Evolutionary conservation across 345 rosid species (phyloP), one percentile per base, ranked within the genome.

Genomic region (Moricandia moricandioides): DNA sequence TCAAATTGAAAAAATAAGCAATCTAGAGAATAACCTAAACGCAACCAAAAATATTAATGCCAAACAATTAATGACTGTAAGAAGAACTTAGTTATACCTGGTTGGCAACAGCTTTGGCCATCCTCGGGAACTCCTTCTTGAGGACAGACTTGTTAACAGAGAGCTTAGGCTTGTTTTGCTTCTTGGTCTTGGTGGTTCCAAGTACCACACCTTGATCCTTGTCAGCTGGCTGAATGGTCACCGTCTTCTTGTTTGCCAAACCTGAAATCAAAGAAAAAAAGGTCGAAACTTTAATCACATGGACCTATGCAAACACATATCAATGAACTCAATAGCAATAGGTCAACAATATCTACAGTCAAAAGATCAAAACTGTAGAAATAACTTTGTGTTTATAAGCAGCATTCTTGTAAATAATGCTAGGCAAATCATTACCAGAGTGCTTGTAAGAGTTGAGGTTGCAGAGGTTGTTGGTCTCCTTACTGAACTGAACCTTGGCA

Each of bases 371-470:
- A 43, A 57, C 71, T 52, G 24, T 0, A 52, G 24, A 0, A 71
- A 0, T 8, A 4, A 26, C 39, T 51, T 51, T 52, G 29, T 63
- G n/a, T 64, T 26, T 10, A 29, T 35, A 11, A 35, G 40, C 34
- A 71, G 7, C 24, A 47, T 12, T 69, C 11, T 3, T 0, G 24
- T 0, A 21, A 12, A 13, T 34, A 43, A 59, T 0, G 40, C 7
- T 1, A 4, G 30, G 30, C 24, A 59, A 0, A n/a, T 34, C 0
- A 18, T 34, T 72, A 88, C 94, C 94, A 60, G 97, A 89, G 82
- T 89, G 83, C 68, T 89, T 89, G 91, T 79, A 91, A 29, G 94
- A 87, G 88, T 91, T 88, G 62, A 86, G 86, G 55, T 91, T 91
- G 83, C 73, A 86, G 56, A 91, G 92, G 62, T 91, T 89, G 83